Percentiles rank a stretch among this genome's conserved stretches.
Conservation (phyloP, 1,139 yeast genomes). For the Komagataea norvegica region DNA sequence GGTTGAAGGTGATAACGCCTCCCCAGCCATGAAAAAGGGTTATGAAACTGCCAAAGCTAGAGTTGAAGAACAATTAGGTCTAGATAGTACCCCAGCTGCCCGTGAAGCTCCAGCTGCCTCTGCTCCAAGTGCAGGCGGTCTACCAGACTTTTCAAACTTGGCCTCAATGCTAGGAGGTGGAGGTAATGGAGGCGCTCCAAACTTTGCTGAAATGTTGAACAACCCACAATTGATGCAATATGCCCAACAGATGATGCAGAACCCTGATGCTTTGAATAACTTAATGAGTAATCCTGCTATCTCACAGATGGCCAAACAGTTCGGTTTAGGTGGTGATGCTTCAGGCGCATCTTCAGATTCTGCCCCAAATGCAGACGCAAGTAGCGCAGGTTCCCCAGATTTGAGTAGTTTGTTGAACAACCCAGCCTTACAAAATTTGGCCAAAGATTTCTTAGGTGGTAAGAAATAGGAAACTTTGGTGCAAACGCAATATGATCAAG, state of each 20-base stretch:
- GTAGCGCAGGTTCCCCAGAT: slow-evolving; percentile 44
- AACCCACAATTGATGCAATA: slow-evolving; percentile 91
- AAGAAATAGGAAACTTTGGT: no score
- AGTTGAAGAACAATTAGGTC: slow-evolving; percentile 67
- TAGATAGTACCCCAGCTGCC: slow-evolving; percentile 27
- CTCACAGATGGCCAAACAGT: slow-evolving; percentile 68
- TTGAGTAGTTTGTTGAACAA: slow-evolving; percentile 72
- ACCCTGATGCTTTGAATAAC: slow-evolving; percentile 73
- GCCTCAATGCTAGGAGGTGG: slow-evolving; percentile 56
- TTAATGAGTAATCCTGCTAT: slow-evolving; percentile 80
- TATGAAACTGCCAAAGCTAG: slow-evolving; percentile 88
- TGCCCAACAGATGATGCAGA: slow-evolving; percentile 89
- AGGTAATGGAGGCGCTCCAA: slow-evolving; percentile 57
- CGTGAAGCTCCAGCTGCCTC: slow-evolving; percentile 30
- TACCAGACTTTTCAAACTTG: slow-evolving; percentile 60
- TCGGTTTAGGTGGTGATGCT: slow-evolving; percentile 46
- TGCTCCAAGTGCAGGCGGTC: slow-evolving; percentile 43
- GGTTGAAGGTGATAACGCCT: slow-evolving; percentile 77
- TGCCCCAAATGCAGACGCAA: slow-evolving; percentile 25
- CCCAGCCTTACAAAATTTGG: slow-evolving; percentile 71
- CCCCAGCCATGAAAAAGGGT: slow-evolving; percentile 90
- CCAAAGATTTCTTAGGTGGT: slow-evolving; percentile 48
- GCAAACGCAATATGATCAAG: no score
- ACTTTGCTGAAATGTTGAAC: slow-evolving; percentile 59
- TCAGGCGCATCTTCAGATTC: no score